Evolutionary conservation across 768 basidiomycete genomes (phyloP), one percentile per base, ranked within the genome.

Genomic region (Tricholoma bakamatsutake): DNA sequence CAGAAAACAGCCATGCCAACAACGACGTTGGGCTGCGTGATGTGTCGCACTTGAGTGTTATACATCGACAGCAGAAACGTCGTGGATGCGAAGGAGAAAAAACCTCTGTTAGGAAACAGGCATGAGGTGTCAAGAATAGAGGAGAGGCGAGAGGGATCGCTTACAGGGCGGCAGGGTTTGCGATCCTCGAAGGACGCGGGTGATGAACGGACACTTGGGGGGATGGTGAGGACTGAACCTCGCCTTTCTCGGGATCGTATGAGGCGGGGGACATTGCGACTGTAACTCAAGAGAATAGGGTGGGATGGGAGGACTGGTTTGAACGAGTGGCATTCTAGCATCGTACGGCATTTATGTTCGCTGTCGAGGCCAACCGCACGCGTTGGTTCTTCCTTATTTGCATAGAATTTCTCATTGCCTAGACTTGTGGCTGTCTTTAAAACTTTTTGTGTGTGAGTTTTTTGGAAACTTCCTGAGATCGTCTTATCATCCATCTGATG

Each of bases 1-100:
- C 82, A 82, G 70, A 84, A 88, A 61, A 90, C 66, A 24, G 91
- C 90, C 91, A 95, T 92, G 50, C 91, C 93, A 48, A 93, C 78
- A 47, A 92, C 82, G 28, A 84, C 80, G 56, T 93, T 91, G 40
- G 88, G 83, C 5, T 65, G 62, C 15, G 63, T 58, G 59, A 91
- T 74, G 18, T 70, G 64, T n/a, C 84, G 79, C 1, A 80, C 77
- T 15, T 76, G 68, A 28, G 81, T 72, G 64, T 92, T 92, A 77
- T 80, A 88, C 59, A 92, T 59, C 5, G 88, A 90, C 33, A 91
- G 75, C 53, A 93, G 83, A 63, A 93, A 77, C 0, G 89, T 91
- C 11, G 91, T 90, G 4, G 87, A 86, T 17, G 91, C 89, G 73
- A 93, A 93, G 37, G 87, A 85, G 68, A 88, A 87, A 35, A 92